phyloP scores from a whole-genome alignment of 192 early-diverging fungal genomes.

The Endogone sp. region DNA sequence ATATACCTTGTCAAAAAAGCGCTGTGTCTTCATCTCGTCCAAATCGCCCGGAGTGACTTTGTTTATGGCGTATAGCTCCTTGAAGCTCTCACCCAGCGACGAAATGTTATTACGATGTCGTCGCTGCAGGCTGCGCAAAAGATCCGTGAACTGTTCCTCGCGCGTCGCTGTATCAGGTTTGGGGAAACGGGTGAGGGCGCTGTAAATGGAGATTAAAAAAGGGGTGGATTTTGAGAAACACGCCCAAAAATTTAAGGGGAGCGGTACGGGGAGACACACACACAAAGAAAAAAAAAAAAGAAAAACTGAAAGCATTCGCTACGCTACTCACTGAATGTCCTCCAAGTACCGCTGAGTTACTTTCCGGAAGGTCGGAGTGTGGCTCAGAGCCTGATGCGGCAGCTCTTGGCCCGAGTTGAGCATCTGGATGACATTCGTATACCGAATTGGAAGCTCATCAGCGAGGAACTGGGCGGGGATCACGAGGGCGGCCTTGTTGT shows the following conservation, averaged over 20 bases:
- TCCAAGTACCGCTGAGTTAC: neutral
- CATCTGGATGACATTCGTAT: neutral
- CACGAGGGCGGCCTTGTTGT: neutral
- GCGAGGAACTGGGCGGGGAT: neutral
- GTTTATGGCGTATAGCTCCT: neutral
- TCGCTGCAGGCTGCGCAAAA: neutral
- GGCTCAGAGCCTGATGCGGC: neutral
- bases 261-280: too few species aligned
- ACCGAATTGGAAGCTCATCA: neutral
- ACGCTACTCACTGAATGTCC: too few species aligned
- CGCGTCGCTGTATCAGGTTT: neutral
- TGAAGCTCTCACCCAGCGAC: neutral
- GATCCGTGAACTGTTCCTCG: neutral
- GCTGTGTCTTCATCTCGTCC: neutral
- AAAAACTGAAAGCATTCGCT: too few species aligned
- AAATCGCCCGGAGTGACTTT: neutral
- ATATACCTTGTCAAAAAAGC: neutral
- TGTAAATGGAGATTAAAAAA: too few species aligned
- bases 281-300: too few species aligned
- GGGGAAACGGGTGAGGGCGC: too few species aligned
- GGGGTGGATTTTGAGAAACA: too few species aligned
- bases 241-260: too few species aligned
- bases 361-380: neutral
- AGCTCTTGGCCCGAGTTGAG: neutral
- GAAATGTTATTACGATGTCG: neutral